Evolutionary conservation across 148 eudicot genomes (phyloP).

Genomic region (Rheum nobile): DNA sequence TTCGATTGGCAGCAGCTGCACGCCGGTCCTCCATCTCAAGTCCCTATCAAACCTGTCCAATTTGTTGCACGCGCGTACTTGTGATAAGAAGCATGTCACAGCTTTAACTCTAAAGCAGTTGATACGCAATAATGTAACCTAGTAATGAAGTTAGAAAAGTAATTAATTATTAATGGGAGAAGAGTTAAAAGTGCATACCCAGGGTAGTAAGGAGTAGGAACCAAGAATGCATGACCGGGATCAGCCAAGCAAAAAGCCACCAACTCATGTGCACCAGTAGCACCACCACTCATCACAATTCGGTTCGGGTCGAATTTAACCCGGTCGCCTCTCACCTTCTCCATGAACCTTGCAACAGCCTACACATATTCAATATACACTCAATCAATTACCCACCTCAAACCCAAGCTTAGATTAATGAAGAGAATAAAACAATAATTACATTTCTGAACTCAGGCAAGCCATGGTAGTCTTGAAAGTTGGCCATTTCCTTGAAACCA

Average conservation of each 20-base stretch:
- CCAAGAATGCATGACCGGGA: constrained; percentile 37
- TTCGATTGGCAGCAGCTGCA: constrained; percentile 27
- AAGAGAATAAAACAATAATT: neutral
- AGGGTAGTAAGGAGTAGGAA: constrained; percentile 49
- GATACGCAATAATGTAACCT: too few species aligned
- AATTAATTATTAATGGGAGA: too few species aligned
- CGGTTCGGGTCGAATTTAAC: constrained; percentile 30
- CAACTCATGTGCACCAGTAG: constrained; percentile 46
- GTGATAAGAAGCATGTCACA: neutral
- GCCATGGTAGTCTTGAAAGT: constrained; percentile 78
- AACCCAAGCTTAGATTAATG: neutral
- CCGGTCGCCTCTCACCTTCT: constrained; percentile 34
- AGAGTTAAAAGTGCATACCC: constrained; percentile 11
- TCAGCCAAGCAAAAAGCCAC: constrained; percentile 40
- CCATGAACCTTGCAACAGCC: constrained; percentile 44
- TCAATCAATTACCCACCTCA: neutral
- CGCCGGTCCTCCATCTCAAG: constrained; percentile 45
- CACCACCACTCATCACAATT: constrained; percentile 48
- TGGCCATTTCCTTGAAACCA: constrained; percentile 51
- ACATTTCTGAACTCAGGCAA: constrained; percentile 66
- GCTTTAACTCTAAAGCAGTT: too few species aligned
- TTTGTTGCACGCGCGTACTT: neutral
- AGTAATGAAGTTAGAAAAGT: neutral
- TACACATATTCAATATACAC: neutral
- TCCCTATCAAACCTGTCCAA: constrained; percentile 42